Evolutionary conservation across 2,329 filamentous ascomycete genomes (phyloP), one percentile per base, ranked within the genome.

Genomic region (Aspergillus melleus): DNA sequence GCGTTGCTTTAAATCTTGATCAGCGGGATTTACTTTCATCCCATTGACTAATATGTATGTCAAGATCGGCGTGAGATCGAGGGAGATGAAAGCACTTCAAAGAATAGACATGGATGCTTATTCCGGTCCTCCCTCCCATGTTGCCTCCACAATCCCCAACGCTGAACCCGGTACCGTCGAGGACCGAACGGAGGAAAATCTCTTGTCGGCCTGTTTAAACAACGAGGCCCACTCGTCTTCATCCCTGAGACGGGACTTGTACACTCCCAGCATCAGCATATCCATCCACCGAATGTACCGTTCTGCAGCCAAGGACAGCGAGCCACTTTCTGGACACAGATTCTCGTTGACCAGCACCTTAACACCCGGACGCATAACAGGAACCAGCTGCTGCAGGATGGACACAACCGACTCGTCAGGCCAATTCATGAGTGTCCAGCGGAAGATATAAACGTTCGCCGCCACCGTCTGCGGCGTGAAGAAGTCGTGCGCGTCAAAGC

Each of bases 331-430:
- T 4, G 42, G 52, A 24, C 39, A 46, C 12, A 42, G 26, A 20
- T 29, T 54, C 24, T 54, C 52, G 10, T 54, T 54, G 16, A 54
- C 52, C 22, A 54, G 26, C 3, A 54, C 20, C 36, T 42, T 42
- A 16, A n/a, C 36, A 4, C 36, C 36, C 36, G 36, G 36, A 16
- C 36, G 36, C 36, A 42, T 42, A 16, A 42, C 36, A 42, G 36
- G 14, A 42, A 42, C 36, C 36, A 42, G 14, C 36, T 42, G 36
- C 36, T 42, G 36, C 36, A 42, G 36, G 36, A 42, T 42, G 1
- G 12, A 6, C 36, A 42, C 36, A 16, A 42, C 36, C 36, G 36
- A 42, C 36, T 42, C 36, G 6, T 42, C 36, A 16, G 36, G 36
- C 36, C 36, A 42, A 42, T 42, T n/a, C 36, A 42, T 42, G 14